Conservation (phyloP, 164 flowering plant genomes). For the Vitis vinifera region ASM3070453v1 NC_081812.1:23142001-23142500, state of each 20-base stretch:
- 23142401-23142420: no score
- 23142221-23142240: conserved; percentile 37
- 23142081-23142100: neutral
- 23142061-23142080: conserved; percentile 1
- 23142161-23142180: conserved; percentile 13
- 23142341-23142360: no score
- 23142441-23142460: no score
- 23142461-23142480: no score
- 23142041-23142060: conserved; percentile 3
- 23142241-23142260: conserved; percentile 26
- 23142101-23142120: neutral
- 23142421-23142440: no score
- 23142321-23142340: no score
- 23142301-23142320: no score
- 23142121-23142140: neutral
- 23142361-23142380: no score
- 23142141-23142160: conserved; percentile 2
- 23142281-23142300: neutral
- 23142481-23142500: no score
- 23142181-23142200: conserved; percentile 14
- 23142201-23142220: conserved; percentile 53
- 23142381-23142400: no score
- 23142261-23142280: conserved; percentile 1
- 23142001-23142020: neutral
- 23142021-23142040: neutral